phyloP scores from a whole-genome alignment of 768 basidiomycete species.

The Macrolepiota dolichaula region DNA sequence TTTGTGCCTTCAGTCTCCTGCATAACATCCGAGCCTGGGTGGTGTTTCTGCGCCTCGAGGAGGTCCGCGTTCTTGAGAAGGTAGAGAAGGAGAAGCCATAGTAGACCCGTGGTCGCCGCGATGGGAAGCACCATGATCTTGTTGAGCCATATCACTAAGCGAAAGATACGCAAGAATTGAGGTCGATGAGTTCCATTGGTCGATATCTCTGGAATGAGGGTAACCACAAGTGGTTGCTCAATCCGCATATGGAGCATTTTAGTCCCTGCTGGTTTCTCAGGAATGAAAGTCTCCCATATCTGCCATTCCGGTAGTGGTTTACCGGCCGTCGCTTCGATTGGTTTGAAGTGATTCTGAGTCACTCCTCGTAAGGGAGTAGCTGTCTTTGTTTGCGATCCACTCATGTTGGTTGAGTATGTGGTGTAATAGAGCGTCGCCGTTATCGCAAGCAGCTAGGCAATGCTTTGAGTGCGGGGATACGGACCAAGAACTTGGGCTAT shows the following conservation, averaged over 20 bases:
- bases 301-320: constrained; percentile 50
- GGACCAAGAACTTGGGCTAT: constrained; percentile 19
- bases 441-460: constrained; percentile 65
- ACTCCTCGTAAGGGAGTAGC: constrained; percentile 30
- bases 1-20: constrained; percentile 25
- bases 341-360: constrained; percentile 26
- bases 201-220: constrained; percentile 47
- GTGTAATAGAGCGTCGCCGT: constrained; percentile 74
- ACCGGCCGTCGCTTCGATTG: constrained; percentile 17
- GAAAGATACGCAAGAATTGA: constrained; percentile 45
- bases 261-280: constrained; percentile 42
- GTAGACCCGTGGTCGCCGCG: constrained; percentile 62
- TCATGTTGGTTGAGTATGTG: constrained; percentile 49
- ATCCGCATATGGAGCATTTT: constrained; percentile 70
- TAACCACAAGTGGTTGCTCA: constrained; percentile 75
- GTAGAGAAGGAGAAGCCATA: constrained; percentile 80
- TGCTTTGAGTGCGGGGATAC: constrained; percentile 10
- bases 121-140: constrained; percentile 88
- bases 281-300: constrained; percentile 79
- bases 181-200: constrained; percentile 32
- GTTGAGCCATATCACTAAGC: constrained; percentile 66
- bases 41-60: constrained; percentile 78
- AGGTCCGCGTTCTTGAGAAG: constrained; percentile 90
- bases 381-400: constrained; percentile 22
- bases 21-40: constrained; percentile 40